A percentile compares a stretch with the other conserved stretches of the same genome.
Conservation (phyloP, 805 yeast species). For the Kuraishia ogatae region DNA sequence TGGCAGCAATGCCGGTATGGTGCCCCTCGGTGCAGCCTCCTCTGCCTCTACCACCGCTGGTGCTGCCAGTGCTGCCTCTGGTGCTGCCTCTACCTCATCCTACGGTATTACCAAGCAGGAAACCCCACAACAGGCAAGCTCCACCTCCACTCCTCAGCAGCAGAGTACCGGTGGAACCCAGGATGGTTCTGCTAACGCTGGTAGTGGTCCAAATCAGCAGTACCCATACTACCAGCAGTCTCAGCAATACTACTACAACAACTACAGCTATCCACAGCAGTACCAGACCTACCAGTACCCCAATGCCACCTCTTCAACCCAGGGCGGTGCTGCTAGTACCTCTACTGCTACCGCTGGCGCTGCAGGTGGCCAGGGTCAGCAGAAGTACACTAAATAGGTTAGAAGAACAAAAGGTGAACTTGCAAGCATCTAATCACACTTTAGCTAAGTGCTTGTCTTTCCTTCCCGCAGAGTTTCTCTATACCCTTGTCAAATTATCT, state of each 20-base stretch:
- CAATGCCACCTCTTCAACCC: background rate
- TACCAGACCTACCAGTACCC: conserved; percentile 1
- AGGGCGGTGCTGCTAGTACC: background rate
- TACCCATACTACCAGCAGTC: conserved; percentile 9
- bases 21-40: background rate
- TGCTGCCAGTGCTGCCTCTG: conserved; percentile 5
- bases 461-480: background rate
- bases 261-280: conserved; percentile 4
- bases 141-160: conserved; percentile 2
- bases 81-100: conserved; percentile 1
- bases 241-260: conserved; percentile 4
- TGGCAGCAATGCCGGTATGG: background rate
- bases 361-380: background rate
- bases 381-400: background rate
- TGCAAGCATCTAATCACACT: background rate
- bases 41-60: conserved; percentile 1
- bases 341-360: conserved; percentile 1
- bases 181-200: conserved; percentile 3
- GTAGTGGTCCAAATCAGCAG: conserved; percentile 6
- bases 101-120: background rate
- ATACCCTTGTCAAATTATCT: background rate
- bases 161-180: conserved; percentile 1
- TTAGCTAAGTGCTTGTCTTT: background rate
- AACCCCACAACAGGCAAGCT: conserved; percentile 1
- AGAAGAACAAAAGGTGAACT: background rate